Evolutionary conservation across 148 eudicot species (phyloP).

Genomic region (Camellia sinensis): DNA sequence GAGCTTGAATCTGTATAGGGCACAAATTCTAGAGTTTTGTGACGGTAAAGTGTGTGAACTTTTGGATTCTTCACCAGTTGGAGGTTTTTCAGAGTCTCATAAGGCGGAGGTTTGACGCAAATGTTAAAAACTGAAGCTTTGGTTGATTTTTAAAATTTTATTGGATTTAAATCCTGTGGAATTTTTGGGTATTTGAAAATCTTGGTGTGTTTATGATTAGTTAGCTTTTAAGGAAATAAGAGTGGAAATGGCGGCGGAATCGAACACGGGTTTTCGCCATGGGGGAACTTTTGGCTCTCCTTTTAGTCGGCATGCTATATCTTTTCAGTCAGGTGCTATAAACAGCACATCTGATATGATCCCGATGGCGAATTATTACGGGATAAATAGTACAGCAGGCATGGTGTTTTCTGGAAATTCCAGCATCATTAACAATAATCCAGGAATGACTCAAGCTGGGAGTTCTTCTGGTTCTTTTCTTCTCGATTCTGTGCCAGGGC

Average conservation of each 20-base stretch:
- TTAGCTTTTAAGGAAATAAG: not conserved
- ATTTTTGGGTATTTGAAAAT: slow-evolving; percentile 5
- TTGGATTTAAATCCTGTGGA: slow-evolving; percentile 5
- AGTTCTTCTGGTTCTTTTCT: slow-evolving; percentile 49
- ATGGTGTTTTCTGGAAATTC: slow-evolving; percentile 54
- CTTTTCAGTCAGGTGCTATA: slow-evolving; percentile 61
- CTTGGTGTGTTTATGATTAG: not conserved
- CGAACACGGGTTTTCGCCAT: slow-evolving; percentile 60
- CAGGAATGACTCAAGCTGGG: slow-evolving; percentile 33
- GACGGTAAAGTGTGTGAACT: slow-evolving; percentile 9
- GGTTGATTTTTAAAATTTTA: not conserved
- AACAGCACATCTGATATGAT: slow-evolving; percentile 56
- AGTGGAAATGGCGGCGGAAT: slow-evolving; percentile 50
- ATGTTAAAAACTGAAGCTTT: not conserved
- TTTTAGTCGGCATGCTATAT: slow-evolving; percentile 47
- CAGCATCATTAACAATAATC: slow-evolving; percentile 35
- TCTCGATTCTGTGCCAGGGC: slow-evolving; percentile 68
- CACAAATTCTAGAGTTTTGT: slow-evolving; percentile 5
- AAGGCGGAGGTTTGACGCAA: slow-evolving; percentile 23
- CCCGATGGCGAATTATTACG: slow-evolving; percentile 48
- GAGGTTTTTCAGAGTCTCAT: slow-evolving; percentile 9
- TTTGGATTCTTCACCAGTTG: slow-evolving; percentile 15
- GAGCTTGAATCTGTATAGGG: slow-evolving; percentile 6
- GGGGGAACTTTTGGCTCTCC: slow-evolving; percentile 46
- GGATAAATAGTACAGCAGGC: slow-evolving; percentile 37